Percentiles rank a stretch among this genome's conserved stretches.
Conservation (phyloP, 352 stramenopile genomes). For the Aphanomyces cochlioides region DNA sequence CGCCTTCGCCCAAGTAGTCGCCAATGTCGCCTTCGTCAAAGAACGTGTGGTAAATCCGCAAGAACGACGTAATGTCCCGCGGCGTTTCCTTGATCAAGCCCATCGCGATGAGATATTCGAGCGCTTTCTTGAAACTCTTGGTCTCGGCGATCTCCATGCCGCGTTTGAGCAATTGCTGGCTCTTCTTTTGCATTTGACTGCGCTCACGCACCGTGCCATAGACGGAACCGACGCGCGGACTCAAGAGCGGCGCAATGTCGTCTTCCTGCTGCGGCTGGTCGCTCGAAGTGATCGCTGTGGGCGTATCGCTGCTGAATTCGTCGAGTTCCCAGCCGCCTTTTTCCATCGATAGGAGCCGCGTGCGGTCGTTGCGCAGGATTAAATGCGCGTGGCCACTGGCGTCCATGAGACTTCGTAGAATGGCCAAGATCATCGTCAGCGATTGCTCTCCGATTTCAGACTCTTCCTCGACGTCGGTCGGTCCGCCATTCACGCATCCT, state of each 20-base stretch:
- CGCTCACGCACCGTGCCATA: constrained; percentile 54
- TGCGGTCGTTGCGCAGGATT: constrained; percentile 77
- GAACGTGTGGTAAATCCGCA: constrained; percentile 91
- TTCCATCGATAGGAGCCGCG: constrained; percentile 75
- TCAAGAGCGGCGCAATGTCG: neutral
- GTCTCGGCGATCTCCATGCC: constrained; percentile 73
- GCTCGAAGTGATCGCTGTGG: neutral
- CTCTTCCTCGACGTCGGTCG: constrained; percentile 42
- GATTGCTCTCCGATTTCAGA: constrained; percentile 42
- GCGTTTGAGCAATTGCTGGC: constrained; percentile 73
- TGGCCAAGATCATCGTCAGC: constrained; percentile 69
- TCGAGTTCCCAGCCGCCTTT: constrained; percentile 83
- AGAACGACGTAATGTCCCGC: constrained; percentile 91
- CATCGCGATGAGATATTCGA: constrained; percentile 83
- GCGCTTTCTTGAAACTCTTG: constrained; percentile 84
- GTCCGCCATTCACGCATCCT: constrained; percentile 29
- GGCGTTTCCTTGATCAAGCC: constrained; percentile 82
- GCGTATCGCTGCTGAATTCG: constrained; percentile 36
- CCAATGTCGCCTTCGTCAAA: constrained; percentile 91
- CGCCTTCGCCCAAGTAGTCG: constrained; percentile 92
- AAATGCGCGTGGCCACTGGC: constrained; percentile 78
- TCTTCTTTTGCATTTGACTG: constrained; percentile 79
- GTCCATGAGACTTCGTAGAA: constrained; percentile 82
- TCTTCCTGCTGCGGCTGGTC: constrained; percentile 2
- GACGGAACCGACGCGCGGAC: constrained; percentile 14